These are phyloP conservation scores for Taiwanofungus camphoratus DNA, from an alignment of 1,284 basidiomycete genomes.

Conservation along the genomic window DNA sequence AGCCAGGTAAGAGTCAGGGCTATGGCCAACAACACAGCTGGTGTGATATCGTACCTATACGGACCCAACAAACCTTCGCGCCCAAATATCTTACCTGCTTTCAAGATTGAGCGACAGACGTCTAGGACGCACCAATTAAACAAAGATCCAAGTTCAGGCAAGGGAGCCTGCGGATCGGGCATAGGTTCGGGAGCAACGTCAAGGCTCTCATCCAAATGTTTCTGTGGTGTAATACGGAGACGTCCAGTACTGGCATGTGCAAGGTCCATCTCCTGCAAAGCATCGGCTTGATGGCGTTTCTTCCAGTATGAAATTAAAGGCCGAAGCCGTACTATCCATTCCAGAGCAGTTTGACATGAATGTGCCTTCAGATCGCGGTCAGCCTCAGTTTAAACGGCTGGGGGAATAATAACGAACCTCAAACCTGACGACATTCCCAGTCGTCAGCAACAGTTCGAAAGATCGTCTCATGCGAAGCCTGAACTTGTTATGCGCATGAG, in stretches of 20 bases:
- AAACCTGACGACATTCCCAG: conserved; percentile 65
- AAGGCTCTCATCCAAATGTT: conserved; percentile 35
- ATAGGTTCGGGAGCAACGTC: conserved; percentile 43
- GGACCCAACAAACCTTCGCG: conserved; percentile 61
- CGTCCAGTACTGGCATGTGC: conserved; percentile 46
- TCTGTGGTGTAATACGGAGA: conserved; percentile 50
- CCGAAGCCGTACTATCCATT: conserved; percentile 75
- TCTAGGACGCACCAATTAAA: conserved; percentile 81
- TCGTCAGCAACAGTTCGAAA: conserved; percentile 71
- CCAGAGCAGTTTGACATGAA: conserved; percentile 58
- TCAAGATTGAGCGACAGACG: conserved; percentile 67
- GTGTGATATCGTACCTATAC: conserved; percentile 51
- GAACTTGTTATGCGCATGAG: conserved; percentile 37
- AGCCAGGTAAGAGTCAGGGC: conserved; percentile 1
- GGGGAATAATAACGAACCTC: conserved; percentile 48
- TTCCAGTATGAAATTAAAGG: conserved; percentile 74
- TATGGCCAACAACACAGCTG: background rate
- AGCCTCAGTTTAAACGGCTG: background rate
- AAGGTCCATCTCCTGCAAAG: conserved; percentile 74
- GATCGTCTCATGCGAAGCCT: conserved; percentile 57
- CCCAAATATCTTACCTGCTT: conserved; percentile 65
- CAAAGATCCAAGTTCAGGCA: conserved; percentile 53
- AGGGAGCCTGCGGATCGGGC: conserved; percentile 42
- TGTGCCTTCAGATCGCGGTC: conserved; percentile 40
- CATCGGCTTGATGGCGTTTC: conserved; percentile 61